Conservation (phyloP, 179 eudicot genomes). For the Camellia oleifera region DNA sequence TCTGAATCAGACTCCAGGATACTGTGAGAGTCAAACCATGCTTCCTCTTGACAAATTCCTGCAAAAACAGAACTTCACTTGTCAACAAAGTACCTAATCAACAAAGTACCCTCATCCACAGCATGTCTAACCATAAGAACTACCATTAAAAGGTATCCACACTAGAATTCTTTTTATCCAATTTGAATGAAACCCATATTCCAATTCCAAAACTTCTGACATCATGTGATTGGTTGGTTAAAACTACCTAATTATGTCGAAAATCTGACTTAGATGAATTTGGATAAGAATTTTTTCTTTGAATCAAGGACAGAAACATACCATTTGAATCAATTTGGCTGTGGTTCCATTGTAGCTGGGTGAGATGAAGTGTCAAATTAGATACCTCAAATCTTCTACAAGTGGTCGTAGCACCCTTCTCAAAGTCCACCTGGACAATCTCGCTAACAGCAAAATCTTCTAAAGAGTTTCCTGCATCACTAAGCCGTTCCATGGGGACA, state of each 20-base stretch:
- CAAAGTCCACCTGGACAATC: slow-evolving; percentile 38
- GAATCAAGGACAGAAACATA: slow-evolving; percentile 12
- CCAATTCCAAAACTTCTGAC: no score
- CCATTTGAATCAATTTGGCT: slow-evolving; percentile 51
- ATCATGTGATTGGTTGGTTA: no score
- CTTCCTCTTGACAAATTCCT: slow-evolving; percentile 63
- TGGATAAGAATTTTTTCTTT: no score
- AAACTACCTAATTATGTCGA: no score
- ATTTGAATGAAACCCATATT: no score
- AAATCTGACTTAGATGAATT: no score
- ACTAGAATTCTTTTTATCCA: no score
- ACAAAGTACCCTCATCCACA: neutral
- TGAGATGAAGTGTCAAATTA: slow-evolving; percentile 40
- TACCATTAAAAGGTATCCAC: neutral
- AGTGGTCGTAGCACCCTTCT: slow-evolving; percentile 42
- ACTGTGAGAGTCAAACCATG: slow-evolving; percentile 82
- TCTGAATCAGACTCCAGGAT: slow-evolving; percentile 72
- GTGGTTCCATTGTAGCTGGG: slow-evolving; percentile 40
- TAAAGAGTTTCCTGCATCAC: slow-evolving; percentile 24
- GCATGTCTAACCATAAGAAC: neutral
- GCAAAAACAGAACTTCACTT: slow-evolving; percentile 15
- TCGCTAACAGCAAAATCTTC: slow-evolving; percentile 30
- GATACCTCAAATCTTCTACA: slow-evolving; percentile 52
- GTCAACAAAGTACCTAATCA: neutral
- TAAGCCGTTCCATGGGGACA: slow-evolving; percentile 24